phyloP scores from a whole-genome alignment of 495 filamentous ascomycete genomes.

The Pseudomonodictys pantanalensis region DNA sequence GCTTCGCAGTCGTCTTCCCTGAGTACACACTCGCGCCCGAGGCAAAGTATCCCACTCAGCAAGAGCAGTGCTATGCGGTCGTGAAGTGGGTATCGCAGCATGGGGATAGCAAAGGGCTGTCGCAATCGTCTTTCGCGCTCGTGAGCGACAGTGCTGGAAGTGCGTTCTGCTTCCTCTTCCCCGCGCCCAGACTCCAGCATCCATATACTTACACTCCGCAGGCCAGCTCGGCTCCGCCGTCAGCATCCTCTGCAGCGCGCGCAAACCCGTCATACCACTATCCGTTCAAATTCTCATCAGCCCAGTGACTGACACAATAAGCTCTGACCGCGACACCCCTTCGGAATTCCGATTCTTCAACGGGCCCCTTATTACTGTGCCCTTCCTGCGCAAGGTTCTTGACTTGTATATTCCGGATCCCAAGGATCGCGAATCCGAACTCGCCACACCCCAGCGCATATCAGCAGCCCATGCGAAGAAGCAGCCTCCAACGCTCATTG shows the following conservation, averaged over 20 bases:
- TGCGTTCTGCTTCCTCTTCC: not conserved
- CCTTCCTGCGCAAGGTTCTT: constrained; percentile 1
- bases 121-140: constrained; percentile 21
- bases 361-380: constrained; percentile 8
- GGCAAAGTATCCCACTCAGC: constrained; percentile 35
- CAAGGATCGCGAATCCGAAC: constrained; percentile 5
- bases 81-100: constrained; percentile 33
- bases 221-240: not conserved
- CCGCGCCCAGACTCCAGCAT: no score
- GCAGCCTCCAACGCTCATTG: constrained; percentile 48
- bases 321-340: constrained; percentile 24
- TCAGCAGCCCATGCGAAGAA: constrained; percentile 28
- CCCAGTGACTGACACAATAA: constrained; percentile 32
- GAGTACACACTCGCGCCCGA: constrained; percentile 39
- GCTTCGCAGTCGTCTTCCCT: constrained; percentile 36
- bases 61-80: constrained; percentile 35
- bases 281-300: not conserved
- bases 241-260: not conserved
- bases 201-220: no score
- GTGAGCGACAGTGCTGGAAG: constrained; percentile 39
- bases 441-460: constrained; percentile 32
- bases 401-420: constrained; percentile 22
- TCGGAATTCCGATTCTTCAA: constrained; percentile 13
- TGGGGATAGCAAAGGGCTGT: constrained; percentile 24
- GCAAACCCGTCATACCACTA: not conserved